Base-by-base conservation (phyloP, 179 eudicot species). In the Camellia oleifera region DNA sequence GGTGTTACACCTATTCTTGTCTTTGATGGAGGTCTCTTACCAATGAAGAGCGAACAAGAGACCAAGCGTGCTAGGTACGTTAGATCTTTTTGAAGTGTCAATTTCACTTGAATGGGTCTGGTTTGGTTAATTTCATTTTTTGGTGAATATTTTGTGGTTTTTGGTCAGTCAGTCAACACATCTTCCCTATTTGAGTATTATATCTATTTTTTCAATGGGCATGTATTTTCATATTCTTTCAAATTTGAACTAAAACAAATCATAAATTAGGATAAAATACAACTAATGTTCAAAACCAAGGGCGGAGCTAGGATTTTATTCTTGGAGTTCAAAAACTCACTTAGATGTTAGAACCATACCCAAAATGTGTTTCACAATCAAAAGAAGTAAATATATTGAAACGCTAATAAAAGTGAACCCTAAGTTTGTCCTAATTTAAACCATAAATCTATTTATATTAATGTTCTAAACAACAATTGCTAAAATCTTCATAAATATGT, bases 1-100 rank as follows among this genome's bases (percentile, higher is more conserved):
- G 98, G 96, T 75, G 88, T 95, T 72, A 94, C 74, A 74, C 99
- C 99, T 68, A 84, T 95, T 86, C 94, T 95, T 80, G 93, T 95
- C 26, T 92, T 95, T 84, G 99, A 95, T 90, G 99, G 99, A 68
- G 99, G 94, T 75, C 83, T 81, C 81, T 83, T 95, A 80, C 99
- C 98, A 45, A 95, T 95, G 99, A 95, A 95, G 89, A 76, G 74
- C 76, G 98, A 95, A 81, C 99, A 95, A 85, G 99, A 95, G 84
- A 89, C 76, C 82, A 96, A 96, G 81, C 97, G 99, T 69, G 94
- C 87, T 80, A 93, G 97, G 99, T 94, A 83, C 23, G 40, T 9
- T 62, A 50, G 48, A 44, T 64, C 40, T 11, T 14, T 6, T 54
- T 54, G 40, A n/a, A 68, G 42, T 3, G n/a, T 18, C 75, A n/a